Percentiles rank a stretch among this genome's conserved stretches.
phyloP scores from a whole-genome alignment of 352 stramenopile species.

The Elongisporangium senticosum region DNA sequence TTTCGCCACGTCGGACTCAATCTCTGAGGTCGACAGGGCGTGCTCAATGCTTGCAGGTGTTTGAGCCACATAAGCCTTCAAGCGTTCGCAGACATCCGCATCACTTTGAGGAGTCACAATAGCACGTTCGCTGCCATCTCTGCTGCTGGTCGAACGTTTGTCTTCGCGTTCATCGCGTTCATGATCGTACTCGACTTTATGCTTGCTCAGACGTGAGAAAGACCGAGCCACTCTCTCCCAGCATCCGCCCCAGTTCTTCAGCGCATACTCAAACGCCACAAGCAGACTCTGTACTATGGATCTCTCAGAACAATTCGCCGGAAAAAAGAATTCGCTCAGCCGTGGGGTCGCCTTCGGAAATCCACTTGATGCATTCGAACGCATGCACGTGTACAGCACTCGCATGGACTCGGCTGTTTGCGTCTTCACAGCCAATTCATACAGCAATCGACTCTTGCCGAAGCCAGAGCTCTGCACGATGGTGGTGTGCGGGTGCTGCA shows the following conservation, averaged over 20 bases:
- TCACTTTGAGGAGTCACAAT: too few species aligned
- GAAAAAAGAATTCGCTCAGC: slow-evolving; percentile 1
- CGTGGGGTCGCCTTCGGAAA: slow-evolving; percentile 2
- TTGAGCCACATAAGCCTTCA: too few species aligned
- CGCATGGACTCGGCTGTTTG: neutral
- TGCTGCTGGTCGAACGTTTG: neutral
- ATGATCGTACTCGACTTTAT: neutral
- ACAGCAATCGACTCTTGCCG: slow-evolving; percentile 10
- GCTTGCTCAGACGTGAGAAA: neutral
- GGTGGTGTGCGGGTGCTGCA: neutral
- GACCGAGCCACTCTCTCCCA: slow-evolving; percentile 2
- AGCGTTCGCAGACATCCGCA: too few species aligned
- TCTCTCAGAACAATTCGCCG: neutral
- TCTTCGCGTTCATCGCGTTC: neutral
- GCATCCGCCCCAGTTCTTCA: slow-evolving; percentile 3
- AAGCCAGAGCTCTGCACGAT: slow-evolving; percentile 14
- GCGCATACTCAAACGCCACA: slow-evolving; percentile 2
- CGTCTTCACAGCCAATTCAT: slow-evolving; percentile 5
- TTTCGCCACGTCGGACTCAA: neutral
- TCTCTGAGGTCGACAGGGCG: neutral
- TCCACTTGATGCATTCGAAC: neutral
- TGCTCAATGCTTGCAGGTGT: too few species aligned
- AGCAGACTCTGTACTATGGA: neutral
- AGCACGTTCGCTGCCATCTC: neutral
- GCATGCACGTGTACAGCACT: slow-evolving; percentile 5